Evolutionary conservation across 495 filamentous ascomycete genomes (phyloP), one percentile per base, ranked within the genome.

Genomic region (Annulohypoxylon moriforme): DNA sequence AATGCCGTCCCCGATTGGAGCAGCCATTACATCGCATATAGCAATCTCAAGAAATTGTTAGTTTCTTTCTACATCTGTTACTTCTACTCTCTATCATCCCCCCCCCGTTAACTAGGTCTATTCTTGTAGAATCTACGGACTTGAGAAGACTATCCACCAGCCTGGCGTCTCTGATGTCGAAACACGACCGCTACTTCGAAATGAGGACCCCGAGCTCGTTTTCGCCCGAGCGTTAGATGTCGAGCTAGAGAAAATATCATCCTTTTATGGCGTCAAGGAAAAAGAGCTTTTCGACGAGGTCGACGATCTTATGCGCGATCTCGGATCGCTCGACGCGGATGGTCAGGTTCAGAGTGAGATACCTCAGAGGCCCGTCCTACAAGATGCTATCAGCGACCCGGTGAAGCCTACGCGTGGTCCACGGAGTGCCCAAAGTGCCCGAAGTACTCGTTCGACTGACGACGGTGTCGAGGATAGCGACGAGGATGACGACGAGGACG

Each of bases 1-100:
- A 99, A 99, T 82, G 94, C 96, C 62, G 96, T 99, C 63, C 96
- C 96, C 20, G 96, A 99, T 78, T 99, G 96, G 96, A 98, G 94
- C 83, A 92, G 89, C 68, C 89, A 97, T 80, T 99, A 99, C 79
- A 96, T 99, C 74, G 90, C 94, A 60, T 99, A 99, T 81, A 97
- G 93, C 79, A 98, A 97, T 75, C 88, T 98, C 70, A 99, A 99
- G 87, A 99, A 99, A 85, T 84, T 97, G 94, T 97, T 82, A 77
- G 94, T 85, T 38, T 52, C 5, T 36, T 59, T 7, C 38, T 6
- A 14, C n/a, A 22, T 11, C 4, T 14, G 10, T 33, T 16, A 14
- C 42, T 49, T 24, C 3, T 42, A 38, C 42, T 9, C 11, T 38
- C 16, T 22, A 4, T 56, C 16, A 34, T 16, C 24, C 4, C 31